A percentile compares a stretch with the other conserved stretches of the same genome.
phyloP scores from a whole-genome alignment of 192 early-diverging fungal genomes.

The Blastocladiella britannica region DNA sequence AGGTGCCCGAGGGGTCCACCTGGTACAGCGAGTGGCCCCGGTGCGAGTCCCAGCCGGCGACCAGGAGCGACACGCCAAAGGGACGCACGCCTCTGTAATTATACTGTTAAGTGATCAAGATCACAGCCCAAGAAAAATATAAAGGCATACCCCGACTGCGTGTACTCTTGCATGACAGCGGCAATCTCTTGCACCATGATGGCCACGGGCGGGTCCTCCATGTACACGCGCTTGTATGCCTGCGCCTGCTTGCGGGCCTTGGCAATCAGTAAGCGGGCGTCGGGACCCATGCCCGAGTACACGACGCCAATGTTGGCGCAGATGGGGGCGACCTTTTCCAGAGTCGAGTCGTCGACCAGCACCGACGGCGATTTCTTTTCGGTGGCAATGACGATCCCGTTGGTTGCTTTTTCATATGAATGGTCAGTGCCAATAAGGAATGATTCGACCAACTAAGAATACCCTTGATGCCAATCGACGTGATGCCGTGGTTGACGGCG shows the following conservation, averaged over 20 bases:
- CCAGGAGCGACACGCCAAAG: conserved; percentile 91
- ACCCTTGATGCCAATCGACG: conserved; percentile 89
- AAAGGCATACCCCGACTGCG: conserved; percentile 67
- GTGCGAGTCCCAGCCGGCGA: conserved; percentile 81
- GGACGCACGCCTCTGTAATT: conserved; percentile 80
- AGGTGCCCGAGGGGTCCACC: conserved; percentile 96
- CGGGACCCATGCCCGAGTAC: conserved; percentile 97
- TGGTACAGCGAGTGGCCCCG: conserved; percentile 85
- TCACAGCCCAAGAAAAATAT: conserved; percentile 1
- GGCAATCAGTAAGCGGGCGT: conserved; percentile 83
- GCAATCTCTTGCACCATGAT: conserved; percentile 96
- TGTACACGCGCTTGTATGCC: conserved; percentile 77
- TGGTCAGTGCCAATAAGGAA: not conserved
- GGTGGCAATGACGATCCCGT: conserved; percentile 94
- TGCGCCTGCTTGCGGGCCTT: conserved; percentile 94
- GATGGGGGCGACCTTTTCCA: conserved; percentile 77
- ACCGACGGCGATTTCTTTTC: conserved; percentile 86
- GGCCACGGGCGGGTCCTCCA: conserved; percentile 82
- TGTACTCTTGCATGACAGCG: conserved; percentile 94
- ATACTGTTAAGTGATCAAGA: not conserved
- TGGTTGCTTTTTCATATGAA: conserved; percentile 40
- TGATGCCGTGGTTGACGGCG: conserved; percentile 73
- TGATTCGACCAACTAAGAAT: conserved; percentile 1
- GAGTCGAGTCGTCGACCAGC: conserved; percentile 76
- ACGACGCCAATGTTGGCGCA: conserved; percentile 92